A percentile compares a stretch with the other conserved stretches of the same genome.
These are phyloP conservation scores for Aspergillus glaucus DNA, from an alignment of 2,329 filamentous ascomycete species.

Conservation along the genomic window DNA sequence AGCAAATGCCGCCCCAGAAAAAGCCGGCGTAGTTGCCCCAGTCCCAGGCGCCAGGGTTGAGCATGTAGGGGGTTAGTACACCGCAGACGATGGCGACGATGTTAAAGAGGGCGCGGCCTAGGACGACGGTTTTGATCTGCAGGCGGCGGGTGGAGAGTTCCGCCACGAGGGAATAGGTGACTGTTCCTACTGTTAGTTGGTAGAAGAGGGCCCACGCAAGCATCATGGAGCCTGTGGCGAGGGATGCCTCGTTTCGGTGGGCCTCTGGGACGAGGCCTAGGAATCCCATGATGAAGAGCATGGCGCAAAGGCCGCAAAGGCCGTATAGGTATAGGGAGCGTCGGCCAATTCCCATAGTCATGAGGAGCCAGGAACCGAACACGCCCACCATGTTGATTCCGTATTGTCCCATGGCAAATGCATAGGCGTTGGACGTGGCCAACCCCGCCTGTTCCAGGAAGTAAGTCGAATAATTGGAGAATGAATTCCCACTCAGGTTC, in stretches of 20 bases:
- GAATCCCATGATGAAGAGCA: conserved; percentile 81
- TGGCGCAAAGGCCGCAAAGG: conserved; percentile 63
- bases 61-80: conserved; percentile 85
- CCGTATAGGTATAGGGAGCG: conserved; percentile 71
- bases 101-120: conserved; percentile 76
- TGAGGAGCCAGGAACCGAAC: conserved; percentile 74
- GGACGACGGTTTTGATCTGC: conserved; percentile 85
- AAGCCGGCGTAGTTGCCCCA: conserved; percentile 85
- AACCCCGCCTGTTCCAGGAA: conserved; percentile 54
- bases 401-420: conserved; percentile 55
- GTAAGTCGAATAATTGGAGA: conserved; percentile 60
- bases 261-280: conserved; percentile 63
- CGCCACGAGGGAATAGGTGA: conserved; percentile 81
- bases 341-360: conserved; percentile 68
- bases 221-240: conserved; percentile 83
- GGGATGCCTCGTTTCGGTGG: conserved; percentile 55
- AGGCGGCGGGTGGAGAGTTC: conserved; percentile 77
- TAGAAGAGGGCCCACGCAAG: conserved; percentile 75
- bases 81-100: conserved; percentile 74
- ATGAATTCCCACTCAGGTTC: conserved; percentile 57
- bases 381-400: conserved; percentile 72
- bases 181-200: conserved; percentile 80
- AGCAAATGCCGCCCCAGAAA: conserved; percentile 79
- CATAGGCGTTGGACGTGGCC: conserved; percentile 44
- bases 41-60: conserved; percentile 80